phyloP scores from a whole-genome alignment of 805 yeast genomes.

The Candida oleophila region DNA sequence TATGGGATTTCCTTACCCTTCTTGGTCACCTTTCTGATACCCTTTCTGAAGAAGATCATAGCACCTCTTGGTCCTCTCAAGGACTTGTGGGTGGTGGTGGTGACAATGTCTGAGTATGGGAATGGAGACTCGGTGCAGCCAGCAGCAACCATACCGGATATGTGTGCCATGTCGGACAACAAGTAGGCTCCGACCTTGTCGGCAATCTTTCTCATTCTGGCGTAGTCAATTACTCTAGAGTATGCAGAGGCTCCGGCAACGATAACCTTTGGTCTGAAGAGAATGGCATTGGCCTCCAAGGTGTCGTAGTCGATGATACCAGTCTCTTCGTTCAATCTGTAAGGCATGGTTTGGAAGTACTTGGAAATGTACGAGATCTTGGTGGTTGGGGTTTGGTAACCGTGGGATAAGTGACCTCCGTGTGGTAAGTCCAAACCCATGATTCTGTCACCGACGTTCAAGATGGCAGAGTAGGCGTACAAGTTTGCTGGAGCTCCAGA shows the following conservation, averaged over 20 bases:
- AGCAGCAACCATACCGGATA: conserved; percentile 93
- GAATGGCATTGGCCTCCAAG: conserved; percentile 83
- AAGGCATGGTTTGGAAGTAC: conserved; percentile 98
- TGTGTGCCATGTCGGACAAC: conserved; percentile 98
- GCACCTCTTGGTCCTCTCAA: conserved; percentile 99
- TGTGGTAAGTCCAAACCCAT: conserved; percentile 99
- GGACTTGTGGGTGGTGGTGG: conserved; percentile 98
- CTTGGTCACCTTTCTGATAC: conserved; percentile 84
- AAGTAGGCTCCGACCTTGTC: conserved; percentile 97
- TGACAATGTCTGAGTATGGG: conserved; percentile 95
- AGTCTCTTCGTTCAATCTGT: conserved; percentile 87
- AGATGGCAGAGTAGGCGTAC: conserved; percentile 91
- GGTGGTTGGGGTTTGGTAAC: conserved; percentile 91
- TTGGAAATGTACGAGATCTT: conserved; percentile 95
- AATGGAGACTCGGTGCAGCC: conserved; percentile 95
- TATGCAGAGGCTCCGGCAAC: conserved; percentile 99
- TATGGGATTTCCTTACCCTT: conserved; percentile 89
- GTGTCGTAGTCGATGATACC: conserved; percentile 96
- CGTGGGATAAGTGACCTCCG: conserved; percentile 98
- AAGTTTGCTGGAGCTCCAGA: conserved; percentile 98
- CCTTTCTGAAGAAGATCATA: conserved; percentile 97
- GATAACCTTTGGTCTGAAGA: conserved; percentile 93
- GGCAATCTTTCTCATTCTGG: conserved; percentile 94
- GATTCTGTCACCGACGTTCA: conserved; percentile 93
- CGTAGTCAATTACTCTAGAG: conserved; percentile 94